A percentile compares a stretch with the other conserved stretches of the same genome.
phyloP scores from a whole-genome alignment of 75 land plant genomes.

The Cunninghamia lanceolata region DNA sequence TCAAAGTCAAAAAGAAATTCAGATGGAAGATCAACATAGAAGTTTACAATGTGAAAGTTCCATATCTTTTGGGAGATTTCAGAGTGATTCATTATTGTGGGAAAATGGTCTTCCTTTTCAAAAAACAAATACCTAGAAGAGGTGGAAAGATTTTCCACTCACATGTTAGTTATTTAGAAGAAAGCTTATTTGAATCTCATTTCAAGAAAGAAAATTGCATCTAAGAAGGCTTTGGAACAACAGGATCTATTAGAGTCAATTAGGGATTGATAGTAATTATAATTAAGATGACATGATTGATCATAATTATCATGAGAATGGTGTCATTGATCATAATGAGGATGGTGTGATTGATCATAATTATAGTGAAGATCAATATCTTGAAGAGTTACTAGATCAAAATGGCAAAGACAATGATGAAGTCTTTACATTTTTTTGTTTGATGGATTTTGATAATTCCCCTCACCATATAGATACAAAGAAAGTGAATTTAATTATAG shows the following conservation, averaged over 20 bases:
- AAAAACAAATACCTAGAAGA: conserved; percentile 69
- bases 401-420: conserved; percentile 3
- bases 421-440: not conserved
- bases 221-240: conserved; percentile 25
- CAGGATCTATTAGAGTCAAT: conserved; percentile 27
- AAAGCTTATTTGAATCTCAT: conserved; percentile 74
- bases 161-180: conserved; percentile 61
- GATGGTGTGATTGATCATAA: not conserved
- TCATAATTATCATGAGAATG: not conserved
- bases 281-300: too few relatives aligned
- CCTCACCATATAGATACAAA: conserved; percentile 3
- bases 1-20: not conserved
- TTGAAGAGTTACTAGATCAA: conserved; percentile 16
- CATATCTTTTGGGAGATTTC: conserved; percentile 73
- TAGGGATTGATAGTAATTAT: conserved; percentile 8
- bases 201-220: conserved; percentile 40
- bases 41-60: conserved; percentile 18
- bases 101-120: conserved; percentile 68
- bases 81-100: conserved; percentile 51
- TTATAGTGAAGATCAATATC: conserved; percentile 20
- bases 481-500: not conserved
- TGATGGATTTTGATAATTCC: not conserved
- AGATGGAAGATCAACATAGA: not conserved
- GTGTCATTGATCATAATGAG: not conserved
- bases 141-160: conserved; percentile 56